Percentiles rank a stretch among this genome's conserved stretches.
phyloP scores from a whole-genome alignment of 768 basidiomycete species.

The Hortiboletus flavorubellus region DNA sequence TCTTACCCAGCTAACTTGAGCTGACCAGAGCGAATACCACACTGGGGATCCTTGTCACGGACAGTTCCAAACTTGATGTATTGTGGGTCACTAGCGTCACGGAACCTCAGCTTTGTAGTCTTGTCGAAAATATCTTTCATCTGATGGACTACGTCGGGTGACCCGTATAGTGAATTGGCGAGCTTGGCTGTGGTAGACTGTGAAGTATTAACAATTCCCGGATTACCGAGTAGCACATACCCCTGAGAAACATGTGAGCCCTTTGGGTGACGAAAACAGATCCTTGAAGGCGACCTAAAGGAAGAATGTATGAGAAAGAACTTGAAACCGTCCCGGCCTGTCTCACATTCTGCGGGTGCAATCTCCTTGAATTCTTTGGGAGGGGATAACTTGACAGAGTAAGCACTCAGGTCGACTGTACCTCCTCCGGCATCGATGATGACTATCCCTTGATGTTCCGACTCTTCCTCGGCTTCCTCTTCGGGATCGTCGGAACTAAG shows the following conservation, averaged over 20 bases:
- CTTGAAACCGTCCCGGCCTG: background rate
- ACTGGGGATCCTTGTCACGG: constrained; percentile 32
- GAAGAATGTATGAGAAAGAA: background rate
- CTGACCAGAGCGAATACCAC: constrained; percentile 36
- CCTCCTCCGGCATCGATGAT: constrained; percentile 46
- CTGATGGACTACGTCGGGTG: constrained; percentile 27
- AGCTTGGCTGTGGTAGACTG: constrained; percentile 24
- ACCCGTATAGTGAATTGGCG: constrained; percentile 26
- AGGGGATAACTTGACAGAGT: constrained; percentile 23
- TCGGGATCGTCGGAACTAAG: background rate
- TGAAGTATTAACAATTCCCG: background rate
- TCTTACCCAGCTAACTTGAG: constrained; percentile 37
- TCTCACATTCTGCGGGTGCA: constrained; percentile 30
- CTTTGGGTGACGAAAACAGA: constrained; percentile 35
- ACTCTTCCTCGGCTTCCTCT: background rate
- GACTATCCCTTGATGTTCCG: constrained; percentile 36
- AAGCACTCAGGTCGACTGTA: constrained; percentile 39
- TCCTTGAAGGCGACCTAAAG: constrained; percentile 36
- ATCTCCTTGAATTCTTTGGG: constrained; percentile 33
- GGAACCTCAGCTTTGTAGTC: constrained; percentile 40
- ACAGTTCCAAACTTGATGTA: constrained; percentile 40
- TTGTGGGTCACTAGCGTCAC: constrained; percentile 29
- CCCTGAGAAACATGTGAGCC: constrained; percentile 25
- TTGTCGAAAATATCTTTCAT: constrained; percentile 37
- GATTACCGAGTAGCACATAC: constrained; percentile 13